Conservation (phyloP, 257 asterid species). For the Asclepias syriaca region DNA sequence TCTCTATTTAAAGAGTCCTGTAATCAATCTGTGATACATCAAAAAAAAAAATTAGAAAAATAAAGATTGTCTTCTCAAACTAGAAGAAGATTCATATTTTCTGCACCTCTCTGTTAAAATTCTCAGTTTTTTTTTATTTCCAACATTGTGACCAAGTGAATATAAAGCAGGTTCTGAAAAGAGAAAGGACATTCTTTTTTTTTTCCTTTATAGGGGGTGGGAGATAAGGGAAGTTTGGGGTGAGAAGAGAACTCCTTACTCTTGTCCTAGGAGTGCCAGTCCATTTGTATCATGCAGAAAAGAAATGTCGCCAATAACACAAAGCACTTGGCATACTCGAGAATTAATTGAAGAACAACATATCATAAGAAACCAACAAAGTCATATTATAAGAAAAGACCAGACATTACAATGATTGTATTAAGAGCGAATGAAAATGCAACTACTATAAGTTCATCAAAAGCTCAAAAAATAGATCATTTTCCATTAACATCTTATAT, state of each 20-base stretch:
- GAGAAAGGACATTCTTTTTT: not conserved
- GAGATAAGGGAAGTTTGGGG: not conserved
- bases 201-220: not conserved
- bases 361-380: not conserved
- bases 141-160: not conserved
- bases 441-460: not conserved
- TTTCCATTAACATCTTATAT: not conserved
- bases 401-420: not conserved
- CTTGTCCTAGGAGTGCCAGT: constrained; percentile 58
- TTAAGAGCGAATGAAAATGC: not conserved
- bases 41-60: too few species aligned
- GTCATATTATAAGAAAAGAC: not conserved
- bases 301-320: constrained; percentile 75
- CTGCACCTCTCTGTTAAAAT: too few species aligned
- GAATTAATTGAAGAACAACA: not conserved
- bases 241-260: constrained; percentile 31
- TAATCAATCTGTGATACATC: too few species aligned
- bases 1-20: too few species aligned
- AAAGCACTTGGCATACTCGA: constrained; percentile 18
- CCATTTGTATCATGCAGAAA: constrained; percentile 96
- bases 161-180: not conserved
- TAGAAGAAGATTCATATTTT: too few species aligned
- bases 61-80: too few species aligned
- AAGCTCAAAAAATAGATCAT: not conserved
- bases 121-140: too few species aligned